Conservation (phyloP, 441 rosid genomes). For the Sinapis alba region DNA sequence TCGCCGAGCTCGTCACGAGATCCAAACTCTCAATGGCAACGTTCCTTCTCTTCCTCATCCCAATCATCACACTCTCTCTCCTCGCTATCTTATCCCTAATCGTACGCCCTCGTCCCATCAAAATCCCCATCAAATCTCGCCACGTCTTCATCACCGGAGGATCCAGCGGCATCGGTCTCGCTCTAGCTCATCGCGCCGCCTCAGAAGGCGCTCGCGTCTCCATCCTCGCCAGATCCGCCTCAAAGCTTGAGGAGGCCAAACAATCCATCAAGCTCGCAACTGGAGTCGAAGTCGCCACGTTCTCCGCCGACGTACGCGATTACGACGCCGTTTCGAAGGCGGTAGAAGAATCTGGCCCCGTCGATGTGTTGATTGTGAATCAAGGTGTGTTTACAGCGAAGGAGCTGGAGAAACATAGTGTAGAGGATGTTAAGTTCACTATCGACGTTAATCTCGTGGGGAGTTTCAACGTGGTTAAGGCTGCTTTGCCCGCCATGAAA, state of each 20-base stretch:
- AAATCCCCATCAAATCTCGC: slow-evolving; percentile 70
- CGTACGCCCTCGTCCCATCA: slow-evolving; percentile 66
- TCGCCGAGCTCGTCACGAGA: slow-evolving; percentile 28
- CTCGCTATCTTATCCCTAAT: slow-evolving; percentile 52
- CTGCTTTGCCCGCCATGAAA: slow-evolving; percentile 73
- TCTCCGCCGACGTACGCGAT: slow-evolving; percentile 79
- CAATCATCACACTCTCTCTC: slow-evolving; percentile 48
- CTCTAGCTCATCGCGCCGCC: slow-evolving; percentile 59
- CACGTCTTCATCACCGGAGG: slow-evolving; percentile 93
- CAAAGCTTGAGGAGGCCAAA: slow-evolving; percentile 68
- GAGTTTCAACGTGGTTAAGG: slow-evolving; percentile 73
- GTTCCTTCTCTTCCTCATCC: slow-evolving; percentile 39
- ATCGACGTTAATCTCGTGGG: slow-evolving; percentile 78
- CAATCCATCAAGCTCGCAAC: slow-evolving; percentile 52
- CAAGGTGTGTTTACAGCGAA: slow-evolving; percentile 66
- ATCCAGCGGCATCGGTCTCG: slow-evolving; percentile 80
- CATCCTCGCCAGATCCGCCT: slow-evolving; percentile 62
- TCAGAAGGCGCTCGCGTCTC: slow-evolving; percentile 71
- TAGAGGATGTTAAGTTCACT: slow-evolving; percentile 66
- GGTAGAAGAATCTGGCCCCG: slow-evolving; percentile 53
- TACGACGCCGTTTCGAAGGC: slow-evolving; percentile 60
- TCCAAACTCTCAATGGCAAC: slow-evolving; percentile 27
- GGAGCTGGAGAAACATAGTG: slow-evolving; percentile 65
- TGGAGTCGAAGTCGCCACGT: slow-evolving; percentile 64
- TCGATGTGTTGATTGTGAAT: slow-evolving; percentile 75